Percentiles rank a stretch among this genome's conserved stretches.
Evolutionary conservation across 257 asterid species (phyloP).

Genomic region (Plantago major): DNA sequence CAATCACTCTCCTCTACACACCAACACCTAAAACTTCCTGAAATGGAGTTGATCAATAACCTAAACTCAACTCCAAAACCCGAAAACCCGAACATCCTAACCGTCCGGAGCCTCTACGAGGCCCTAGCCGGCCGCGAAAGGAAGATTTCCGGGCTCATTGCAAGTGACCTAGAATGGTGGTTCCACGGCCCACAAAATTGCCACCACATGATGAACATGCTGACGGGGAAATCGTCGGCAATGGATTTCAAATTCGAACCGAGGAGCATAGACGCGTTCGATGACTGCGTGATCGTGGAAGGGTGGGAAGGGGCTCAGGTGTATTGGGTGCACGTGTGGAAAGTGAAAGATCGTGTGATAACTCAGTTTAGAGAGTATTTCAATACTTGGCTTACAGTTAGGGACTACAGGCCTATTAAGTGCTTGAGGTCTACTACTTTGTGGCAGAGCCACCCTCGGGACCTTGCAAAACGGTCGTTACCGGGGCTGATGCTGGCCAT

Average conservation of each 20-base stretch:
- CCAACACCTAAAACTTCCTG: not conserved
- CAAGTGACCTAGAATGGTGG: constrained; percentile 86
- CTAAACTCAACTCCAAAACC: constrained; percentile 1
- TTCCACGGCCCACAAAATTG: constrained; percentile 93
- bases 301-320: constrained; percentile 85
- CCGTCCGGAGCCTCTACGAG: constrained; percentile 52
- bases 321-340: constrained; percentile 97
- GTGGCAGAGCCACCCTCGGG: constrained; percentile 94
- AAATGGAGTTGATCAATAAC: constrained; percentile 29
- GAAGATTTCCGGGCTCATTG: constrained; percentile 29
- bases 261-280: constrained; percentile 53
- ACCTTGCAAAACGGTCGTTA: constrained; percentile 57
- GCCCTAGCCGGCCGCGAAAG: constrained; percentile 44
- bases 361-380: constrained; percentile 85
- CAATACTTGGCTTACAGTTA: constrained; percentile 88
- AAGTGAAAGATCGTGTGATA: constrained; percentile 55
- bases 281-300: constrained; percentile 65
- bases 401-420: constrained; percentile 44
- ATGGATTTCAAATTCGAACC: constrained; percentile 60
- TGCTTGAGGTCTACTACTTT: constrained; percentile 39
- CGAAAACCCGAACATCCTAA: constrained; percentile 36
- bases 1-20: not conserved
- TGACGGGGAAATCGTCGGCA: constrained; percentile 55
- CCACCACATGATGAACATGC: constrained; percentile 89
- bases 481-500: constrained; percentile 83